These are phyloP conservation scores for Suillus hirtellus DNA, from an alignment of 768 basidiomycete species.

Conservation along the genomic window DNA sequence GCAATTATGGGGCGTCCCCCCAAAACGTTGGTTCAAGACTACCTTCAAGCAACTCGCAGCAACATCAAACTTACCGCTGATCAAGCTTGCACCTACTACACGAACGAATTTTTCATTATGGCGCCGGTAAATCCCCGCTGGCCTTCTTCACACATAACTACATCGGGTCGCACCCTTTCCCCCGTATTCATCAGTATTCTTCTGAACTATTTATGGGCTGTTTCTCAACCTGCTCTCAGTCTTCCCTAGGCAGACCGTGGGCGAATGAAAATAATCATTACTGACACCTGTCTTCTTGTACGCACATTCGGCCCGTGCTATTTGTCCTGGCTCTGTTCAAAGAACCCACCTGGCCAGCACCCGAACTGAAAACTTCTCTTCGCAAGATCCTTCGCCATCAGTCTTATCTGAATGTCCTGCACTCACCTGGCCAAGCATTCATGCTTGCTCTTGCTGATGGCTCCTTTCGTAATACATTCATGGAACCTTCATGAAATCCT, in stretches of 20 bases:
- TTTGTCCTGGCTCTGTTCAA: neutral
- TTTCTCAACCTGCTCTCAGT: neutral
- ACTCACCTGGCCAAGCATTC: neutral
- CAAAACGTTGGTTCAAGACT: neutral
- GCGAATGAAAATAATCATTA: neutral
- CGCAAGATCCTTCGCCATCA: neutral
- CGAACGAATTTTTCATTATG: neutral
- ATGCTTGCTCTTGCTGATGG: neutral
- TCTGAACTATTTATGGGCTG: neutral
- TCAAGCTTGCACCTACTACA: neutral
- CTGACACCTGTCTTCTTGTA: neutral
- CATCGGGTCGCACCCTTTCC: neutral
- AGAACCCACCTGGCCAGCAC: neutral
- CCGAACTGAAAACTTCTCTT: neutral
- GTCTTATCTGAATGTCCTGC: neutral
- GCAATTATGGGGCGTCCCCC: neutral
- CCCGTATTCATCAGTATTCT: neutral
- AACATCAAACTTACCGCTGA: neutral
- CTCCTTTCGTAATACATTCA: slow-evolving; percentile 46
- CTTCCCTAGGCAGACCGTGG: neutral
- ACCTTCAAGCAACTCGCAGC: neutral
- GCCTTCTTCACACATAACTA: neutral
- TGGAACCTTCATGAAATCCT: slow-evolving; percentile 44
- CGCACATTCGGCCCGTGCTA: neutral
- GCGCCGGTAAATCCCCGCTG: neutral